Conservation (phyloP, 129 eudicot genomes). For the Flaveria robusta region DNA sequence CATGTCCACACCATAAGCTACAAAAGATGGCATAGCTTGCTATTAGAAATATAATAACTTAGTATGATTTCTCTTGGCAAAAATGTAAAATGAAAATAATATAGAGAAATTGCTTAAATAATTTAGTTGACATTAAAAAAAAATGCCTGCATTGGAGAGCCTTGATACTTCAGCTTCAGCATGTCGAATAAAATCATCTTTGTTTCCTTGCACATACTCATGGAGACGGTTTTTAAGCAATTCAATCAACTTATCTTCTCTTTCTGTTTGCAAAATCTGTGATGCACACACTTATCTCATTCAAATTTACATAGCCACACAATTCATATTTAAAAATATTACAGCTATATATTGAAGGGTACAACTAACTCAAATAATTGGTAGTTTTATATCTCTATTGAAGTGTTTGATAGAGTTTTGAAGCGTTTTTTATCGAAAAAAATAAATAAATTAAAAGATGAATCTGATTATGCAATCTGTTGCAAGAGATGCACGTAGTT, state of each 20-base stretch:
- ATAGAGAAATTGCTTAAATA: not conserved
- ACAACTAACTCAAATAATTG: not conserved
- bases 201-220: constrained; percentile 81
- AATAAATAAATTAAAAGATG: not conserved
- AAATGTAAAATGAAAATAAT: not conserved
- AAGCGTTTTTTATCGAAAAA: not conserved
- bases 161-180: constrained; percentile 90
- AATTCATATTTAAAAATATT: not conserved
- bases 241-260: constrained; percentile 79
- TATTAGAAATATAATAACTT: constrained; percentile 10
- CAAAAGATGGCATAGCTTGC: constrained; percentile 14
- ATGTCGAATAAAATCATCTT: constrained; percentile 61
- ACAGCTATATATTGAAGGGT: not conserved
- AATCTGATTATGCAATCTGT: not conserved
- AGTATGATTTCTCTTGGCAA: not conserved
- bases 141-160: constrained; percentile 83
- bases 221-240: constrained; percentile 68
- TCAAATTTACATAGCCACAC: constrained; percentile 19
- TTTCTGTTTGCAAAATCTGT: constrained; percentile 85
- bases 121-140: not conserved
- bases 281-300: constrained; percentile 15
- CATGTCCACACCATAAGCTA: constrained; percentile 99
- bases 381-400: not conserved
- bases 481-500: not conserved
- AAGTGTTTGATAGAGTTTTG: not conserved